Evolutionary conservation across 2,329 filamentous ascomycete genomes (phyloP), one percentile per base, ranked within the genome.

Genomic region (Xylaria sp.): DNA sequence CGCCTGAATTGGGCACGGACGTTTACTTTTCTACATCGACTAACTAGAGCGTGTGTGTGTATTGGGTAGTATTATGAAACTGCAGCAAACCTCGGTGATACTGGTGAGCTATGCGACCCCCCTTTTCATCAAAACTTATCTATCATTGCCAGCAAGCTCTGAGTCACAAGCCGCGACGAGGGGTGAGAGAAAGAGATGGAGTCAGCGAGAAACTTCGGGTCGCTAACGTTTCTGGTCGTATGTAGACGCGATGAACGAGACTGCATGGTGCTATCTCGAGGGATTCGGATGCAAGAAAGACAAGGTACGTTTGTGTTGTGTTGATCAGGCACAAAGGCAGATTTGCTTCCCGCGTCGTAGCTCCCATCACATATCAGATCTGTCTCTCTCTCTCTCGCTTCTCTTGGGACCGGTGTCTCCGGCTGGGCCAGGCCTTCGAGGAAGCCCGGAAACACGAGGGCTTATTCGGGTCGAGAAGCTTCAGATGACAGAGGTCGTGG

Each of bases 261-360:
- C 88, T 57, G 94, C 87, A 42, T 96, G 92, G 91, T 99, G 94
- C 78, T 97, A 94, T 80, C 76, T 95, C 34, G 89, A 97, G 72
- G 94, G 94, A n/a, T 96, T 96, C 75, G 94, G 94, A 39, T 93
- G 92, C 71, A 94, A 92, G 75, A 99, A 97, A 75, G 92, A 99
- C 79, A 97, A 96, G 90, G 93, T 97, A 81, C 76, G 90, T 84
- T 42, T 42, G 8, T 42, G 6, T 37, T 5, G 5, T 37, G 37
- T 10, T 62, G 64, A 68, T 69, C 66, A 67, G 62, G 62, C 63
- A 70, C 55, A 48, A 63, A 56, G 54, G 13, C 54, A 59, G 53
- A 54, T 59, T 64, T 63, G 4, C 23, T 30, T 30, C 58, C 61
- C 46, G 54, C 8, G 37, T 42, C 8, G 9, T 13, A 42, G 4